phyloP scores from a whole-genome alignment of 2,329 filamentous ascomycete genomes.

The Parascedosporium putredinis region DNA sequence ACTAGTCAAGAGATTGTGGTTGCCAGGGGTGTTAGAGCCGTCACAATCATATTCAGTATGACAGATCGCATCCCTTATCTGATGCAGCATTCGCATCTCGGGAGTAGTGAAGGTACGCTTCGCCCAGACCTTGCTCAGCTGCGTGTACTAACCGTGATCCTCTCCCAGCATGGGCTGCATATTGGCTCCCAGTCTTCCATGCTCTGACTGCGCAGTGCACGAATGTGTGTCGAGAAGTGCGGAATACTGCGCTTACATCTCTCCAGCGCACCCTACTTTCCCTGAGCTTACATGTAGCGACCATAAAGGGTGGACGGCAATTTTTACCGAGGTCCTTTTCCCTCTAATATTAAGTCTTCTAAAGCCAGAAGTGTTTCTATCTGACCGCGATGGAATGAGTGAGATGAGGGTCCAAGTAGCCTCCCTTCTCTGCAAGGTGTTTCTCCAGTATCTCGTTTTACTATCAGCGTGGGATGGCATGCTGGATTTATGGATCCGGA shows the following conservation, averaged over 20 bases:
- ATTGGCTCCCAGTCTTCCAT: constrained; percentile 92
- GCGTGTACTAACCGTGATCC: not conserved
- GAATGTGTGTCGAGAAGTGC: constrained; percentile 87
- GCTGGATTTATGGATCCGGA: constrained; percentile 83
- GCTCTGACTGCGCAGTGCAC: constrained; percentile 82
- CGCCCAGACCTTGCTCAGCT: not conserved
- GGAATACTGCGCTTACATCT: constrained; percentile 76
- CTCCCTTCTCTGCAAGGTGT: constrained; percentile 87
- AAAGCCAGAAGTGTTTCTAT: constrained; percentile 89
- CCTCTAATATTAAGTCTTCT: constrained; percentile 78
- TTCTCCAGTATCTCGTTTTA: constrained; percentile 82
- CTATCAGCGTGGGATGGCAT: constrained; percentile 80
- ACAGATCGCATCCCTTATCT: constrained; percentile 73
- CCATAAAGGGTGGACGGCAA: constrained; percentile 86
- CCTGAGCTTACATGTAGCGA: constrained; percentile 74
- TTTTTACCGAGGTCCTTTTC: constrained; percentile 89
- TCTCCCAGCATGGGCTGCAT: constrained; percentile 76
- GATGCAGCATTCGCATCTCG: constrained; percentile 88
- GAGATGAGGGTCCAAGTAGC: constrained; percentile 89
- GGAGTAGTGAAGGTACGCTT: constrained; percentile 65
- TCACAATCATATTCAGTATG: constrained; percentile 72
- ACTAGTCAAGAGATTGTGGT: constrained; percentile 35
- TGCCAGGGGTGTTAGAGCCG: constrained; percentile 66
- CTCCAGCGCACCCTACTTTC: constrained; percentile 80
- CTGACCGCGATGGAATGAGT: constrained; percentile 85